Evolutionary conservation across 148 eudicot species (phyloP), one percentile per base, ranked within the genome.

Genomic region (Tetragonia tetragonoides): DNA sequence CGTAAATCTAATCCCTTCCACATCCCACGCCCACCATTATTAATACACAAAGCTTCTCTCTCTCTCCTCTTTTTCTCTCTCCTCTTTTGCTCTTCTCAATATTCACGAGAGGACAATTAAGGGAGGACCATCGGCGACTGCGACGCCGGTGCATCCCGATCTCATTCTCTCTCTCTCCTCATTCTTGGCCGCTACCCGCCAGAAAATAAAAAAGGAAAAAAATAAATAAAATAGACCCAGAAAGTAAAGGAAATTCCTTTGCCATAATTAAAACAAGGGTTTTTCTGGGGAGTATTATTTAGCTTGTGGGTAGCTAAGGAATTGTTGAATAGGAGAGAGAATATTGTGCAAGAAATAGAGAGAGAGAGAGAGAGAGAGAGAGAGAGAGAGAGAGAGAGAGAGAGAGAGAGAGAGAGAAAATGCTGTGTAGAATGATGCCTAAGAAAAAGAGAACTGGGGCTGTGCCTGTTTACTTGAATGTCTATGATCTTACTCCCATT

Each of bases 401-500:
- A 41, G 15, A 70, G 57, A 57, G 67, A 67, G 38, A 54, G 44
- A 21, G 28, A 59, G 46, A 38, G 56, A 83, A 79, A 77, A 90
- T 92, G 97, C 79, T 89, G 83, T 83, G 95, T 73, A 85, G 95
- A 66, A 86, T 86, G 83, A 77, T 87, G 59, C 67, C 85, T 16
- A 80, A 86, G 90, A 91, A 89, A 85, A 93, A 78, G 88, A 93
- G 75, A 75, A 80, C 79, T 3, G 97, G 97, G 18, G 84, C 74
- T 49, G 92, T 89, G 28, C 92, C 95, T 9, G 95, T 93, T 66
- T 93, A 88, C 81, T 83, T 93, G 63, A 93, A 91, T 62, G 97
- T 93, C 0, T 93, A 93, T 81, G 97, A 93, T 93, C 90, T 93
- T 70, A 93, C 93, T 7, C 92, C 97, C 42, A 93, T 93, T 44